A percentile compares a stretch with the other conserved stretches of the same genome.
Conservation (phyloP, 495 filamentous ascomycete genomes). For the Penicillium lividum region DNA sequence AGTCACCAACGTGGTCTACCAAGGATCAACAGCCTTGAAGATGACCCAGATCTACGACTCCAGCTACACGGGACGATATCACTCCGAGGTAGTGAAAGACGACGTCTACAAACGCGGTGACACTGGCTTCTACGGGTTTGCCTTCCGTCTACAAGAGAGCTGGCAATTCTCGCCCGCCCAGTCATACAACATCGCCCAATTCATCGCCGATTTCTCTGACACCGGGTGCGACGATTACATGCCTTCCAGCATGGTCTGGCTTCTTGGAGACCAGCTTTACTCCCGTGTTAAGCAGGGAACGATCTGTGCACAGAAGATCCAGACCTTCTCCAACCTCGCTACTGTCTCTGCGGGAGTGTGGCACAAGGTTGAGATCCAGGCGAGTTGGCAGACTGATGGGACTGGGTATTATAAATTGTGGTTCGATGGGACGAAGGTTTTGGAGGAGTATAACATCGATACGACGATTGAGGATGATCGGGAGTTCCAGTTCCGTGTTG, state of each 20-base stretch:
- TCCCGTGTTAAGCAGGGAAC: slow-evolving; percentile 49
- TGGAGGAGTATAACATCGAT: slow-evolving; percentile 40
- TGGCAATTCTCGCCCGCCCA: slow-evolving; percentile 54
- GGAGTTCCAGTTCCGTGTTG: slow-evolving; percentile 54
- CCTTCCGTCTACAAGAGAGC: slow-evolving; percentile 15
- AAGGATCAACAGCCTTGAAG: slow-evolving; percentile 49
- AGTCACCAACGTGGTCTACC: slow-evolving; percentile 47
- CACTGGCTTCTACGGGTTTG: slow-evolving; percentile 56
- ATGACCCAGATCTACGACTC: slow-evolving; percentile 54
- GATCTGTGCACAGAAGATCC: slow-evolving; percentile 40
- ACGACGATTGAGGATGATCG: slow-evolving; percentile 50
- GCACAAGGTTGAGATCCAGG: slow-evolving; percentile 52
- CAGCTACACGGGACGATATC: slow-evolving; percentile 51
- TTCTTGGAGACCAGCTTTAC: slow-evolving; percentile 47
- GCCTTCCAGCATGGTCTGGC: slow-evolving; percentile 56
- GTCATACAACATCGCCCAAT: slow-evolving; percentile 55
- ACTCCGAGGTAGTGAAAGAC: slow-evolving; percentile 53
- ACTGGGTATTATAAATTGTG: slow-evolving; percentile 37
- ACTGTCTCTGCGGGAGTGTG: slow-evolving; percentile 47
- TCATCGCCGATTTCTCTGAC: slow-evolving; percentile 55
- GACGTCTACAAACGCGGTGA: slow-evolving; percentile 52
- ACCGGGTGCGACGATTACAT: slow-evolving; percentile 53
- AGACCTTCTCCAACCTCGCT: slow-evolving; percentile 32
- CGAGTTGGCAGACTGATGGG: background rate
- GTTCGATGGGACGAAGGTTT: slow-evolving; percentile 52